Evolutionary conservation across 2,329 filamentous ascomycete genomes (phyloP).

Genomic region (Cladophialophora chaetospira): DNA sequence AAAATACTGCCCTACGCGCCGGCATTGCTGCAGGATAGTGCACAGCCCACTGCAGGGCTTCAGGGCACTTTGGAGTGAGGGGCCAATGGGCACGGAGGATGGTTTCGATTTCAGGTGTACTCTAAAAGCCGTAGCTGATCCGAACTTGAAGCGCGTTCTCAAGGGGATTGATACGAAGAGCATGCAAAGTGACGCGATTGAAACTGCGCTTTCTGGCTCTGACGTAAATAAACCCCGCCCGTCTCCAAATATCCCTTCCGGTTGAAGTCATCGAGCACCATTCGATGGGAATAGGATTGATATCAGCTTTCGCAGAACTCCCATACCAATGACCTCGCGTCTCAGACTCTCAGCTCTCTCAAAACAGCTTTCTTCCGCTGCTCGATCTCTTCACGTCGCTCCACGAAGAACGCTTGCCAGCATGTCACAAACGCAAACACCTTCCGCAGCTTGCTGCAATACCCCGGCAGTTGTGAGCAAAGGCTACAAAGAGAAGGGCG

Average conservation of each 20-base stretch:
- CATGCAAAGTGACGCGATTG: neutral
- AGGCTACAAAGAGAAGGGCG: conserved; percentile 50
- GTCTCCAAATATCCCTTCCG: conserved; percentile 3
- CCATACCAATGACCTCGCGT: conserved; percentile 19
- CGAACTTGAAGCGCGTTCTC: too few relatives aligned
- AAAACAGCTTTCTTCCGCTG: conserved; percentile 21
- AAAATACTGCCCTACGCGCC: too few relatives aligned
- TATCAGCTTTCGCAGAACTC: neutral
- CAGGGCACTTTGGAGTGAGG: too few relatives aligned
- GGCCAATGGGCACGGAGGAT: too few relatives aligned
- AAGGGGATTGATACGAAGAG: too few relatives aligned
- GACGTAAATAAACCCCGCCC: conserved; percentile 6
- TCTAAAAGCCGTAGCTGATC: too few relatives aligned
- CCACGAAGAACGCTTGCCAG: conserved; percentile 22
- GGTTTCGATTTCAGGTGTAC: too few relatives aligned
- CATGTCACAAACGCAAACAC: conserved; percentile 26
- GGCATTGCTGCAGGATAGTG: too few relatives aligned
- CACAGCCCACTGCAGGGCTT: too few relatives aligned
- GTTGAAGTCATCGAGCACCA: neutral
- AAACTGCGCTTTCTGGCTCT: neutral
- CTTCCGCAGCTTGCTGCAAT: conserved; percentile 28
- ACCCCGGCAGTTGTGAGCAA: conserved; percentile 26
- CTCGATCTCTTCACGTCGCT: conserved; percentile 1
- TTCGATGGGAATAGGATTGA: neutral
- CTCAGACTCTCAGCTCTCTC: conserved; percentile 23